These are phyloP conservation scores for Periconia sp. DNA, from an alignment of 2,329 filamentous ascomycete species.

Conservation along the genomic window DNA sequence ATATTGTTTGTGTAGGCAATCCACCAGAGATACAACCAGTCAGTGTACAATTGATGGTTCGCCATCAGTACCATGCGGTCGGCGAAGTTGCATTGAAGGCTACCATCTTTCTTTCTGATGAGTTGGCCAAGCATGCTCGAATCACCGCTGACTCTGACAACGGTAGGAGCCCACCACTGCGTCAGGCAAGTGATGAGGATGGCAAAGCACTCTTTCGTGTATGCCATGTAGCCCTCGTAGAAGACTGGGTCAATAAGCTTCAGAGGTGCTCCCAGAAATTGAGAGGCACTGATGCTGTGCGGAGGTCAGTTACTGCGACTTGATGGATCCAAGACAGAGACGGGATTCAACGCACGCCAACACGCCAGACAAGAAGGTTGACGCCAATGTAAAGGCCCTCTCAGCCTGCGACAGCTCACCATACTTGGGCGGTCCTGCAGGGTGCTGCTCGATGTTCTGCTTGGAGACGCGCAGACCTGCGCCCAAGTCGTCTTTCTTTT, in stretches of 20 bases:
- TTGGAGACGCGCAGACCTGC: slow-evolving; percentile 53
- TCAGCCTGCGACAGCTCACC: slow-evolving; percentile 56
- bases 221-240: slow-evolving; percentile 85
- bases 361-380: slow-evolving; percentile 57
- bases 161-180: slow-evolving; percentile 85
- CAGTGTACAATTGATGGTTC: slow-evolving; percentile 88
- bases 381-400: slow-evolving; percentile 56
- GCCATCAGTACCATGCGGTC: slow-evolving; percentile 83
- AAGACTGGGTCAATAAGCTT: slow-evolving; percentile 77
- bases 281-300: slow-evolving; percentile 65
- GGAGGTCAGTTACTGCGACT: slow-evolving; percentile 16
- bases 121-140: slow-evolving; percentile 79
- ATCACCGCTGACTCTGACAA: slow-evolving; percentile 83
- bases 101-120: slow-evolving; percentile 70
- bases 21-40: slow-evolving; percentile 96
- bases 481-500: slow-evolving; percentile 44
- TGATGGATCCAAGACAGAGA: neutral
- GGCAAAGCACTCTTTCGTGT: slow-evolving; percentile 85
- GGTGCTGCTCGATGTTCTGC: slow-evolving; percentile 49
- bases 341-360: slow-evolving; percentile 46
- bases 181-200: slow-evolving; percentile 80
- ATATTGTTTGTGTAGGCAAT: slow-evolving; percentile 83
- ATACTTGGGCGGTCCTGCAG: slow-evolving; percentile 53
- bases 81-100: slow-evolving; percentile 79
- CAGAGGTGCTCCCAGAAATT: slow-evolving; percentile 76